Percentiles rank a stretch among this genome's conserved stretches.
These are phyloP conservation scores for Chloropicon primus DNA, from an alignment of 139 green algal species.

Conservation along the genomic window DNA sequence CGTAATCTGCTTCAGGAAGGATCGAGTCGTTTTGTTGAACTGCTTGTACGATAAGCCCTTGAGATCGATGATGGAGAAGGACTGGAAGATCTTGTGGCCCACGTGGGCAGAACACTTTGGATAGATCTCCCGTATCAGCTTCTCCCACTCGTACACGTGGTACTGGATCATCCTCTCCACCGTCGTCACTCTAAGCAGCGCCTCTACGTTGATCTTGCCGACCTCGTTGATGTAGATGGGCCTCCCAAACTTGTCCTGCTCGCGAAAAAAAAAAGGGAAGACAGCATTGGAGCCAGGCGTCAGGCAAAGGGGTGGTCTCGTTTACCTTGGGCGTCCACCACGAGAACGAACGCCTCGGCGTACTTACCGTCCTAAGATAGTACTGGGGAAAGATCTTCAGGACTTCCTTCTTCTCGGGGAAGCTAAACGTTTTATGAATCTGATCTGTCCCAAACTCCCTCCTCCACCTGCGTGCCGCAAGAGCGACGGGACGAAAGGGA, in stretches of 20 bases:
- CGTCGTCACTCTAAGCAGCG: slow-evolving; percentile 55
- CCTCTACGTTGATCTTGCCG: not conserved
- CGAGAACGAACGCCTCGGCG: too few species aligned
- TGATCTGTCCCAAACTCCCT: not conserved
- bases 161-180: slow-evolving; percentile 83
- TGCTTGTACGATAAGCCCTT: slow-evolving; percentile 40
- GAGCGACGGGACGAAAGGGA: not conserved
- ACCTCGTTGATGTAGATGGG: slow-evolving; percentile 34
- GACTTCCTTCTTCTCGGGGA: slow-evolving; percentile 12
- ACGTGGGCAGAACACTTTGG: slow-evolving; percentile 50
- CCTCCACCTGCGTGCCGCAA: not conserved
- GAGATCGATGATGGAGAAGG: slow-evolving; percentile 81
- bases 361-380: slow-evolving; percentile 15
- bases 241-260: slow-evolving; percentile 21
- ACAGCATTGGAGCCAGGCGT: not conserved
- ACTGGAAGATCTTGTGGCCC: slow-evolving; percentile 58
- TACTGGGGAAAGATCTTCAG: slow-evolving; percentile 23
- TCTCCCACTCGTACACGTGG: slow-evolving; percentile 70
- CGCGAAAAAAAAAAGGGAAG: not conserved
- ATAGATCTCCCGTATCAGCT: slow-evolving; percentile 67
- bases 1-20: slow-evolving; percentile 23
- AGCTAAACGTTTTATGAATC: slow-evolving; percentile 2
- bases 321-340: too few species aligned
- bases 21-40: slow-evolving; percentile 29
- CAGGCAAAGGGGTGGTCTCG: not conserved